These are phyloP conservation scores for Coccomyxa subellipsoidea DNA, from an alignment of 163 green algal species.

Conservation along the genomic window DNA sequence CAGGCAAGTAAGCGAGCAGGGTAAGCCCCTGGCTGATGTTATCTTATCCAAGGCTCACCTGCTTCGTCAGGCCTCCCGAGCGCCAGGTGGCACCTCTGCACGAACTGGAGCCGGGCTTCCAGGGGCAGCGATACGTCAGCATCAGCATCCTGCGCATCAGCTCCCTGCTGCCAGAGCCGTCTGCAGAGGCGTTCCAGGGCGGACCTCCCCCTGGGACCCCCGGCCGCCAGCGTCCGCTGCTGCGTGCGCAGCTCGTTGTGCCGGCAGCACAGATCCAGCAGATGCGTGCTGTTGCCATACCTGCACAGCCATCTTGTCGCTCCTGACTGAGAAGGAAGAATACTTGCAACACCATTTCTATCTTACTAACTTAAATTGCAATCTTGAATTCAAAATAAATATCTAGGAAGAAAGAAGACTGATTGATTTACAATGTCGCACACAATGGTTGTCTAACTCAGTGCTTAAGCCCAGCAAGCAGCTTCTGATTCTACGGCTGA, in stretches of 20 bases:
- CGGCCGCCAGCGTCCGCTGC: slow-evolving; percentile 2
- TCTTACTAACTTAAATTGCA: too few relatives aligned
- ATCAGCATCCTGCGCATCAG: background rate
- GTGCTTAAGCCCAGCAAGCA: too few relatives aligned
- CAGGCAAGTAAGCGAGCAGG: too few relatives aligned
- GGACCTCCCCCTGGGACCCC: background rate
- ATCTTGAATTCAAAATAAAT: too few relatives aligned
- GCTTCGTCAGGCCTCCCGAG: background rate
- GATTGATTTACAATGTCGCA: background rate
- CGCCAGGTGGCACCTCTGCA: slow-evolving; percentile 3
- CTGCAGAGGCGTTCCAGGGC: background rate
- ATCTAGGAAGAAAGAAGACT: background rate
- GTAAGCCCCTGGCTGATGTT: too few relatives aligned
- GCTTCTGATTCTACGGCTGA: too few relatives aligned
- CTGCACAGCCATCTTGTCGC: background rate
- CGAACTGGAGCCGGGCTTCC: background rate
- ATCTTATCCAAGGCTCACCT: too few relatives aligned
- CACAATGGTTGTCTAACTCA: background rate
- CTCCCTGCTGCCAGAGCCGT: background rate
- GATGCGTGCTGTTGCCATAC: background rate
- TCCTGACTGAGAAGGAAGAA: too few relatives aligned
- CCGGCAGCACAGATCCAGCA: background rate
- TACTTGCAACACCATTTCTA: too few relatives aligned
- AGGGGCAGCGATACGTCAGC: background rate
- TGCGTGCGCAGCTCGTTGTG: slow-evolving; percentile 11